These are phyloP conservation scores for Rhizomucor pusillus DNA, from an alignment of 371 early-diverging fungal species.

Conservation along the genomic window DNA sequence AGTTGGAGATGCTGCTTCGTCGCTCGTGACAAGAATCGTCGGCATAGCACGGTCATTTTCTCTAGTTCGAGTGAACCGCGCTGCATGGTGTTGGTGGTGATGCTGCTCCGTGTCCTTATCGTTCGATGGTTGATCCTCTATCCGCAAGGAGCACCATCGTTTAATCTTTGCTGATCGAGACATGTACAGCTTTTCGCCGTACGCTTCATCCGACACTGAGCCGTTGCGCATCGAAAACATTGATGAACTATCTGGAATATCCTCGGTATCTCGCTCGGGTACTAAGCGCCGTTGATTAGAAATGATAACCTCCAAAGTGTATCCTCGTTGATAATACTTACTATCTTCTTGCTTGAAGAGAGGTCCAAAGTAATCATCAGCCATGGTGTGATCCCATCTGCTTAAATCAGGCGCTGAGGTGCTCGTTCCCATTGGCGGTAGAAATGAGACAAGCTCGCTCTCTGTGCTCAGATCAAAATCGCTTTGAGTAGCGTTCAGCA, in stretches of 20 bases:
- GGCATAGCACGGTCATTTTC: conserved; percentile 31
- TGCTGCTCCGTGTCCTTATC: conserved; percentile 2
- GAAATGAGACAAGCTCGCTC: background rate
- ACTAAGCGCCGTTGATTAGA: background rate
- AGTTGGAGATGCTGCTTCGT: conserved; percentile 11
- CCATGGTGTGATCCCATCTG: background rate
- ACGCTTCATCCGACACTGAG: conserved; percentile 15
- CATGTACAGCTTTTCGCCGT: conserved; percentile 35
- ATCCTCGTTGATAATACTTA: background rate
- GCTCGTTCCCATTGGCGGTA: background rate
- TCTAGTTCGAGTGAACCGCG: conserved; percentile 10
- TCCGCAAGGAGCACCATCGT: conserved; percentile 32
- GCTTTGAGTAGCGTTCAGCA: conserved; percentile 12
- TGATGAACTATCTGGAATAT: conserved; percentile 5
- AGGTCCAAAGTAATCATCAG: conserved; percentile 5
- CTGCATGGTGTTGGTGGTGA: conserved; percentile 11
- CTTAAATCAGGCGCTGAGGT: conserved; percentile 7
- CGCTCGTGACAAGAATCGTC: conserved; percentile 33
- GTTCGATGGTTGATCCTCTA: background rate
- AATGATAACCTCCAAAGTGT: no score
- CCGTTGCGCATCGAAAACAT: background rate
- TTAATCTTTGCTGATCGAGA: conserved; percentile 45
- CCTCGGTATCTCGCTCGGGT: background rate
- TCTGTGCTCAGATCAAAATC: background rate
- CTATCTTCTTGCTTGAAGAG: background rate